Evolutionary conservation across 305 asterid genomes (phyloP).

Genomic region (Lippia alba): DNA sequence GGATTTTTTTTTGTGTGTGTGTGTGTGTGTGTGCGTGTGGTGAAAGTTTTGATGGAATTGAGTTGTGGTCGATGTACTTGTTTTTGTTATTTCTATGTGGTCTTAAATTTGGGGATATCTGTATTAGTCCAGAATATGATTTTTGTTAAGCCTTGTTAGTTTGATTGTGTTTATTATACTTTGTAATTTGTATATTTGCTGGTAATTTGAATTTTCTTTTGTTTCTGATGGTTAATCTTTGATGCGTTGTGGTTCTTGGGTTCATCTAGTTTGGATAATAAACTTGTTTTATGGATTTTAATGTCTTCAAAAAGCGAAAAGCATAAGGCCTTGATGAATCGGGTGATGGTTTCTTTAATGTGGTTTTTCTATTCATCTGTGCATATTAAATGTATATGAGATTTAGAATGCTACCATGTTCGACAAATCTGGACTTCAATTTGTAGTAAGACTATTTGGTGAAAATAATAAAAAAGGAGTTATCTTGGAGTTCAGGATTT

Average conservation of each 20-base stretch:
- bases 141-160: constrained; percentile 3
- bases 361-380: constrained; percentile 4
- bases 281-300: constrained; percentile 18
- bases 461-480: neutral
- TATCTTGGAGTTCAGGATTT: neutral
- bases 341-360: neutral
- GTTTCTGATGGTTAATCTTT: neutral
- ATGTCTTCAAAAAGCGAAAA: neutral
- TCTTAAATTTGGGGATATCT: neutral
- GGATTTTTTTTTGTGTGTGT: neutral
- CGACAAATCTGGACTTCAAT: neutral
- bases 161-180: neutral
- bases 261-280: constrained; percentile 1
- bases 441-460: constrained; percentile 6
- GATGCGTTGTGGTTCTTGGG: constrained; percentile 11
- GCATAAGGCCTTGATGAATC: constrained; percentile 4
- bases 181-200: neutral
- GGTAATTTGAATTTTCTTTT: neutral
- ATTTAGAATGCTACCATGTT: constrained; percentile 28
- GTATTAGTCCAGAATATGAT: constrained; percentile 4
- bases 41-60: constrained; percentile 16
- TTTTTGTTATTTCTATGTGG: neutral
- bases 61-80: constrained; percentile 14
- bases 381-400: constrained; percentile 17
- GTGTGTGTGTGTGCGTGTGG: neutral